Evolutionary conservation across 352 stramenopile genomes (phyloP), one percentile per base, ranked within the genome.

Genomic region (Pythium dissotocum): DNA sequence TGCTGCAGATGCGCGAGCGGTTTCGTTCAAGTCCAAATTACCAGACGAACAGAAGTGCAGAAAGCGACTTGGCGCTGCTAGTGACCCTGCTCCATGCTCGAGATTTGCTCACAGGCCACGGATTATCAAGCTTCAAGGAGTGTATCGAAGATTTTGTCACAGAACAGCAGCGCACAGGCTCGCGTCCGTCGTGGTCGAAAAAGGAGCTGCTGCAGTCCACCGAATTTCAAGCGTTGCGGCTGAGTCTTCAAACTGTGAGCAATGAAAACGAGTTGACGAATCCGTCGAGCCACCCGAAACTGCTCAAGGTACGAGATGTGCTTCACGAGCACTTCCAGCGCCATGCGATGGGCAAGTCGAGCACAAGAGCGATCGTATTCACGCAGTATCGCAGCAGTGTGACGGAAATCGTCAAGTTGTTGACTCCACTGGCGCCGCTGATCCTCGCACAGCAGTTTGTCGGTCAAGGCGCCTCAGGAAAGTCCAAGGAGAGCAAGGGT

Each of bases 281-380:
- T 28, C 33, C 12, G 38, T 53, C 18, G 8, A 91, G 82, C 30
- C 87, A 96, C 35, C 87, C 88, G 0, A 96, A 96, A 65, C 65
- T 94, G 1, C 72, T 93, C 13, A 99, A 99, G 77, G 87, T 99
- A 54, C 90, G 88, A 16, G 76, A 97, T 48, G 84, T 96, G 21
- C 71, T 97, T 10, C 73, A 91, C n/a, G 88, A 97, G 42, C 87
- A 97, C 53, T 95, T 97, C 60, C 70, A 89, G 36, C 82, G 88
- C 14, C 86, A 97, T 71, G 63, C 77, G 4, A 68, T 67, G 6
- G 85, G 77, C 0, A 69, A 77, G 30, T 93, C 83, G 38, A 97
- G 84, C 40, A 99, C 97, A 6, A 80, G 97, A 12, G 97, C 90
- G 5, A 99, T 99, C 63, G 95, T 99, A 4, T 99, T 99, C 75